Conservation (phyloP, 306 rosid species). For the Parietaria judaica region DNA sequence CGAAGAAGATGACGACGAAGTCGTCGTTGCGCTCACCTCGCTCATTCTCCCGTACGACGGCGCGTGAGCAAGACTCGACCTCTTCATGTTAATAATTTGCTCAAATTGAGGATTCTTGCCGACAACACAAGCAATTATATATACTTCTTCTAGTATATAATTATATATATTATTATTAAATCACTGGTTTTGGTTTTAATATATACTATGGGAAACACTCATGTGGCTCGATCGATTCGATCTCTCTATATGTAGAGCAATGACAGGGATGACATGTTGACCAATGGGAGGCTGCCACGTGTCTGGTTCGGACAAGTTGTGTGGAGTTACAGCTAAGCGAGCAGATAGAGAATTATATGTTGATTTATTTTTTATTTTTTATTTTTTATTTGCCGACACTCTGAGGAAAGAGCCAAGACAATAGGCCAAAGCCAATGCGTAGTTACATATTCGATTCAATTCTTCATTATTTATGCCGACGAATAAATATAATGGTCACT, state of each 20-base stretch:
- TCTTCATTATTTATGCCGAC: too few species aligned
- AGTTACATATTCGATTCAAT: too few species aligned
- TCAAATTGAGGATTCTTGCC: too few species aligned
- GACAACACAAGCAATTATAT: too few species aligned
- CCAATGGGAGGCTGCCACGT: constrained; percentile 38
- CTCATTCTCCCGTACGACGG: constrained; percentile 17
- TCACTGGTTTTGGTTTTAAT: too few species aligned
- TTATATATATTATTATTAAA: too few species aligned
- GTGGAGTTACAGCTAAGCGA: constrained; percentile 55
- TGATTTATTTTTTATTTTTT: constrained; percentile 65
- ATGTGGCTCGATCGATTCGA: constrained; percentile 1
- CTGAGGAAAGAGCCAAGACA: constrained; percentile 25
- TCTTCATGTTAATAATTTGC: constrained; percentile 37
- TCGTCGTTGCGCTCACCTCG: not conserved
- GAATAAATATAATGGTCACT: too few species aligned
- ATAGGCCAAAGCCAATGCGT: not conserved
- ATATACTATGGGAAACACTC: too few species aligned
- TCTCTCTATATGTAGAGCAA: too few species aligned
- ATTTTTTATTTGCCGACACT: constrained; percentile 55
- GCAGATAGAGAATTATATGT: not conserved
- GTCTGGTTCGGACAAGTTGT: constrained; percentile 17
- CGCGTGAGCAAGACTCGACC: constrained; percentile 2
- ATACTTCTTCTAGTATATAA: too few species aligned
- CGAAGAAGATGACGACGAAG: constrained; percentile 19
- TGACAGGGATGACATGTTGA: not conserved